Percentiles rank a stretch among this genome's conserved stretches.
Conservation (phyloP, 1,139 yeast genomes). For the Candida albicans region DNA sequence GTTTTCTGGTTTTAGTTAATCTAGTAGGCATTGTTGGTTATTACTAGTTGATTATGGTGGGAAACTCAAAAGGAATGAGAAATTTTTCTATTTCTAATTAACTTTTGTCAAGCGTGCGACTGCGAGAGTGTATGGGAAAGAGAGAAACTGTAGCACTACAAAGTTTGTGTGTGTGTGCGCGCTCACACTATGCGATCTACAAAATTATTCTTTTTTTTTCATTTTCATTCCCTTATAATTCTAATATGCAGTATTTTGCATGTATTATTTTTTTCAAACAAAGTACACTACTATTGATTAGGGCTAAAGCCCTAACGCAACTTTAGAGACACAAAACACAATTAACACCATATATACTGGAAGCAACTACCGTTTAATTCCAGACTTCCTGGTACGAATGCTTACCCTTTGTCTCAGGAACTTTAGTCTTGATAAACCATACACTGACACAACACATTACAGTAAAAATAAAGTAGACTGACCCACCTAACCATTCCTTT, state of each 20-base stretch:
- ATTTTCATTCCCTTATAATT: background rate
- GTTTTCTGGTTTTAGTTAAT: conserved; percentile 99
- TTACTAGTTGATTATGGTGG: conserved; percentile 6
- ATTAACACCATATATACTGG: background rate
- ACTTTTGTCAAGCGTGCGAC: conserved; percentile 4
- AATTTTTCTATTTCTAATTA: conserved; percentile 10
- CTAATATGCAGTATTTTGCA: conserved; percentile 2
- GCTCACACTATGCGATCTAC: background rate
- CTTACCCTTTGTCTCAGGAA: conserved; percentile 84
- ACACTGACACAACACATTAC: conserved; percentile 50
- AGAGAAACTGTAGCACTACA: background rate
- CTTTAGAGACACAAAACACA: conserved; percentile 4
- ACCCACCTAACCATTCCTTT: conserved; percentile 66
- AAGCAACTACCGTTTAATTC: conserved; percentile 27
- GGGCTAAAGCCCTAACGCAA: conserved; percentile 13
- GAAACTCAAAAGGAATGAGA: conserved; percentile 10
- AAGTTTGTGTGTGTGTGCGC: background rate
- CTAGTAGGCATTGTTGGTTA: conserved; percentile 89
- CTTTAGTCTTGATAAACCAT: conserved; percentile 42
- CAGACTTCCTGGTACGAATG: conserved; percentile 61
- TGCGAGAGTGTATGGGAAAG: background rate
- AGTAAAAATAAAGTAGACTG: conserved; percentile 76
- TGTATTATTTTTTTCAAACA: background rate
- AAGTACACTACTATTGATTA: conserved; percentile 3
- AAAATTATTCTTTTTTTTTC: background rate